These are phyloP conservation scores for Hyaloscypha hepaticicola DNA, from an alignment of 495 filamentous ascomycete species.

Conservation along the genomic window DNA sequence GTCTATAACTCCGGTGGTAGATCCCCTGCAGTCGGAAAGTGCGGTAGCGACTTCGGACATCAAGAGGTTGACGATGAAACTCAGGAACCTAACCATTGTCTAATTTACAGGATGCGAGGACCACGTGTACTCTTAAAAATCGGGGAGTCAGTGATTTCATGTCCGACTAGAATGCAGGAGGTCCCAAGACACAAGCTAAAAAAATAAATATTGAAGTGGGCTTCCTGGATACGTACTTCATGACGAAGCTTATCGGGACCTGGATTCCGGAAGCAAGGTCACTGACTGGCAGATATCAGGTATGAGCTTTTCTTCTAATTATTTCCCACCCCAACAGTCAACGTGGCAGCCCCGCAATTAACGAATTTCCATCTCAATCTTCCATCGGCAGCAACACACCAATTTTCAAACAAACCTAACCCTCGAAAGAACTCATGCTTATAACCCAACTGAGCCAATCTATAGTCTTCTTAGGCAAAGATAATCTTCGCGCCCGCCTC, in stretches of 20 bases:
- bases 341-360: conserved; percentile 22
- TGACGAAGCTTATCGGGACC: conserved; percentile 32
- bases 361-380: neutral
- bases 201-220: too few relatives aligned
- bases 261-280: conserved; percentile 34
- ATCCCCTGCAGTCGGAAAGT: conserved; percentile 38
- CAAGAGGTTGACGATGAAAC: conserved; percentile 30
- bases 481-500: conserved; percentile 18
- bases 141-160: too few relatives aligned
- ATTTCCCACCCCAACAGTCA: conserved; percentile 20
- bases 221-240: conserved; percentile 15
- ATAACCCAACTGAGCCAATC: conserved; percentile 28
- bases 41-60: conserved; percentile 35
- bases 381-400: conserved; percentile 13
- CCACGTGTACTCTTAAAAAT: conserved; percentile 23
- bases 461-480: conserved; percentile 29
- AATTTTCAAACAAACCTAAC: conserved; percentile 36
- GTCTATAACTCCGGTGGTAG: conserved; percentile 35
- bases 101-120: conserved; percentile 33
- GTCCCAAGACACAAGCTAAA: too few relatives aligned
- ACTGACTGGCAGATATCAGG: conserved; percentile 26
- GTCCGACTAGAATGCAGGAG: too few relatives aligned
- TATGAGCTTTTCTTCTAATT: neutral
- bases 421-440: conserved; percentile 35
- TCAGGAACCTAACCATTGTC: conserved; percentile 32